Conservation (phyloP, 306 rosid genomes). For the Sophora flavescens region DNA sequence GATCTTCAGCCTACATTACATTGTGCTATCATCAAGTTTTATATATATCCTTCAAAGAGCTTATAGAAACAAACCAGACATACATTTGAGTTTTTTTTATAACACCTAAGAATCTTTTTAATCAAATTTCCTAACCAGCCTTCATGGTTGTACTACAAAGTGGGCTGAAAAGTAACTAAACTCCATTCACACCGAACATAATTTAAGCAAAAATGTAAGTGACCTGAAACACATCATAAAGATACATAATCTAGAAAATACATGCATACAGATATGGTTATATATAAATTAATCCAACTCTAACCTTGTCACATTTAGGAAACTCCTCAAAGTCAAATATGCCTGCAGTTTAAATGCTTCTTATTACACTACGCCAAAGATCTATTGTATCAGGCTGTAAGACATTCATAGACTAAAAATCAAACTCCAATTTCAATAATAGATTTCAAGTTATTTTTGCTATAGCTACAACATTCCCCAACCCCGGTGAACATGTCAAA, state of each 20-base stretch:
- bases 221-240: conserved; percentile 59
- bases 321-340: conserved; percentile 98
- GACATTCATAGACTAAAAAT: conserved; percentile 40
- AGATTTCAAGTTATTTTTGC: conserved; percentile 19
- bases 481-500: conserved; percentile 17
- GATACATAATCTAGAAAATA: neutral
- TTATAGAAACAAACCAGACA: no score
- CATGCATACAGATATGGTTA: neutral
- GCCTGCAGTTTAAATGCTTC: conserved; percentile 97
- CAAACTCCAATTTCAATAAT: conserved; percentile 32
- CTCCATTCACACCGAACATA: no score
- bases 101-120: no score
- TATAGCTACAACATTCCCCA: neutral
- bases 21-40: no score
- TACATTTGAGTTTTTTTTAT: no score
- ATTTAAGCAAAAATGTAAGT: conserved; percentile 61
- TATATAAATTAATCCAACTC: conserved; percentile 31
- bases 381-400: conserved; percentile 94
- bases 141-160: no score
- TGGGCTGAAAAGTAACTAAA: no score
- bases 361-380: conserved; percentile 95
- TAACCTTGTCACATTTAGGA: conserved; percentile 94
- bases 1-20: no score
- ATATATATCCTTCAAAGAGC: no score
- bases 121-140: no score